Evolutionary conservation across 2,329 filamentous ascomycete species (phyloP).

Genomic region (Botrytis pseudocinerea): DNA sequence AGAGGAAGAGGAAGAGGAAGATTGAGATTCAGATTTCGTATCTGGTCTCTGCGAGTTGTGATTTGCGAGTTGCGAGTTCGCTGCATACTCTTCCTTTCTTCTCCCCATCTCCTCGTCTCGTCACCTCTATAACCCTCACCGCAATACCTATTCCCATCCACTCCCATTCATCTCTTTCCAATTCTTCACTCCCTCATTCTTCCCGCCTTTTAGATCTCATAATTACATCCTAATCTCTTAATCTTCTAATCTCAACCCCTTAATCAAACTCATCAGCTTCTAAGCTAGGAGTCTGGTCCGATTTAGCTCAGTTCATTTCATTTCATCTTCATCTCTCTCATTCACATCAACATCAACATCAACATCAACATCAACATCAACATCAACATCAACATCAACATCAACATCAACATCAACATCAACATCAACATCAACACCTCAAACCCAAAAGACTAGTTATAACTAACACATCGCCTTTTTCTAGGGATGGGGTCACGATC

Average conservation of each 20-base stretch:
- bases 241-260: too few relatives aligned
- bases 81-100: not conserved
- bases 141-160: too few relatives aligned
- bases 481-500: conserved; percentile 9
- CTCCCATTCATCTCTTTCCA: not conserved
- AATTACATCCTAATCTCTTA: too few relatives aligned
- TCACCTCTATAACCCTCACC: not conserved
- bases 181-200: not conserved
- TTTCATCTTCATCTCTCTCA: too few relatives aligned
- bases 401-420: not conserved
- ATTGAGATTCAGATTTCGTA: not conserved
- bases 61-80: not conserved
- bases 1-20: not conserved
- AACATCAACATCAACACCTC: not conserved
- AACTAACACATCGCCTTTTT: not conserved
- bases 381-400: not conserved
- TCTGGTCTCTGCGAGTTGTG: not conserved
- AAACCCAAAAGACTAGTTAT: not conserved
- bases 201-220: not conserved
- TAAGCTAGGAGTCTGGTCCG: not conserved
- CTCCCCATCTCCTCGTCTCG: too few relatives aligned
- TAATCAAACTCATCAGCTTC: not conserved
- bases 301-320: too few relatives aligned
- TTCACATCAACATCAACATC: not conserved
- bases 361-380: not conserved